Evolutionary conservation across 2,329 filamentous ascomycete species (phyloP).

Genomic region (Mollisiaceae sp.): DNA sequence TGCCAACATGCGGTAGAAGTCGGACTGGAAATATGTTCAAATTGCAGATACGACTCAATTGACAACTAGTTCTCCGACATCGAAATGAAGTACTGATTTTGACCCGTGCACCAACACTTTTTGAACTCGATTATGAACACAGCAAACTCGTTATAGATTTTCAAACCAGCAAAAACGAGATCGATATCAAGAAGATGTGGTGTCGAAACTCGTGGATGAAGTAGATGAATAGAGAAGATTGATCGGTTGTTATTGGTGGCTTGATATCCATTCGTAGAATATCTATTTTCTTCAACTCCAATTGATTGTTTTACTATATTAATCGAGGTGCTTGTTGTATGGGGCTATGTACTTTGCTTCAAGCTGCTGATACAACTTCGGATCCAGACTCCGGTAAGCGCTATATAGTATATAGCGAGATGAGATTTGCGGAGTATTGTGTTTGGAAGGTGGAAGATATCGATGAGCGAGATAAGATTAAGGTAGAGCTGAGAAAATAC

Average conservation of each 20-base stretch:
- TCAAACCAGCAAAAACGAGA: not conserved
- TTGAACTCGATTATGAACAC: too few relatives aligned
- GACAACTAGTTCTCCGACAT: too few relatives aligned
- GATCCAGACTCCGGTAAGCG: not conserved
- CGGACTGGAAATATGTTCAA: too few relatives aligned
- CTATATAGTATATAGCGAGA: not conserved
- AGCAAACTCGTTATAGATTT: not conserved
- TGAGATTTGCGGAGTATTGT: not conserved
- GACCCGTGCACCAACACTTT: too few relatives aligned
- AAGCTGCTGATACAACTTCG: not conserved
- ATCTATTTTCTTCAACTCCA: not conserved
- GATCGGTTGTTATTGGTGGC: not conserved
- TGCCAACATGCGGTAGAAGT: too few relatives aligned
- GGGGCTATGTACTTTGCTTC: not conserved
- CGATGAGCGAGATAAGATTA: not conserved
- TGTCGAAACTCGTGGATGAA: not conserved
- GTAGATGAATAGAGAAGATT: not conserved
- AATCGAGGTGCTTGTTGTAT: not conserved
- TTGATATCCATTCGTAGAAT: not conserved
- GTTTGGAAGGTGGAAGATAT: not conserved
- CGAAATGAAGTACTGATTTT: too few relatives aligned
- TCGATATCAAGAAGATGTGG: not conserved
- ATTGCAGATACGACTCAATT: too few relatives aligned
- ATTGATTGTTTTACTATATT: not conserved
- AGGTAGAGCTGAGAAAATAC: not conserved